A percentile compares a stretch with the other conserved stretches of the same genome.
These are phyloP conservation scores for Exserohilum rostratum DNA, from an alignment of 2,329 filamentous ascomycete species.

Conservation along the genomic window DNA sequence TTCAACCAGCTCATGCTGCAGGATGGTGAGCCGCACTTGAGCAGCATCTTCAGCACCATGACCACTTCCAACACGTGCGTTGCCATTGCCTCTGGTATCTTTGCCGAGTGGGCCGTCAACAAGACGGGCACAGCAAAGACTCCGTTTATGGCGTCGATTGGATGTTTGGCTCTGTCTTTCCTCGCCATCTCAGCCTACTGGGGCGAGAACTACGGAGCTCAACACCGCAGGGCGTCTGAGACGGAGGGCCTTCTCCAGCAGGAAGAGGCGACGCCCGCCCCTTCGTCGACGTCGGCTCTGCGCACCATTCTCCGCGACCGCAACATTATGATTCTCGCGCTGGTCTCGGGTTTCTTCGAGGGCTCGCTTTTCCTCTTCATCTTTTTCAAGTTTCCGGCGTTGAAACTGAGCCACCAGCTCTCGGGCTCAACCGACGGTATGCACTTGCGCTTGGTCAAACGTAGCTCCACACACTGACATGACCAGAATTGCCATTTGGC, in stretches of 20 bases:
- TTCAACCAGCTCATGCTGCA: slow-evolving; percentile 57
- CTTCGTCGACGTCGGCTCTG: slow-evolving; percentile 29
- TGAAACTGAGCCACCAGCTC: slow-evolving; percentile 49
- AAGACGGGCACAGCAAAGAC: slow-evolving; percentile 57
- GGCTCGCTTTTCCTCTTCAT: slow-evolving; percentile 68
- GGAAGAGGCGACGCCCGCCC: slow-evolving; percentile 30
- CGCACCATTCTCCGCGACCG: slow-evolving; percentile 48
- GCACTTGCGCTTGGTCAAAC: neutral
- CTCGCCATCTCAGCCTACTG: slow-evolving; percentile 57
- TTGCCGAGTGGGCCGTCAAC: slow-evolving; percentile 59
- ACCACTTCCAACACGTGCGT: slow-evolving; percentile 53
- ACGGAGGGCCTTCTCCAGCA: slow-evolving; percentile 33
- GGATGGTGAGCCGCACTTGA: slow-evolving; percentile 53
- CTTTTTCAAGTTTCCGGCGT: slow-evolving; percentile 65
- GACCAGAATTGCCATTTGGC: slow-evolving; percentile 51
- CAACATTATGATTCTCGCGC: slow-evolving; percentile 58
- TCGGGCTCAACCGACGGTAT: slow-evolving; percentile 37
- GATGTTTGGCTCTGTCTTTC: slow-evolving; percentile 54
- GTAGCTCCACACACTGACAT: slow-evolving; percentile 8
- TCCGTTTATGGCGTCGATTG: slow-evolving; percentile 58
- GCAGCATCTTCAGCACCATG: slow-evolving; percentile 62
- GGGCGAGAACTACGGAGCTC: slow-evolving; percentile 59
- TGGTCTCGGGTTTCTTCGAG: slow-evolving; percentile 65
- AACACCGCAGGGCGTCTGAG: slow-evolving; percentile 24
- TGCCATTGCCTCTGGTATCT: slow-evolving; percentile 61